Percentiles rank a stretch among this genome's conserved stretches.
These are phyloP conservation scores for Metschnikowia kunwiensis DNA, from an alignment of 805 yeast species.

Conservation along the genomic window DNA sequence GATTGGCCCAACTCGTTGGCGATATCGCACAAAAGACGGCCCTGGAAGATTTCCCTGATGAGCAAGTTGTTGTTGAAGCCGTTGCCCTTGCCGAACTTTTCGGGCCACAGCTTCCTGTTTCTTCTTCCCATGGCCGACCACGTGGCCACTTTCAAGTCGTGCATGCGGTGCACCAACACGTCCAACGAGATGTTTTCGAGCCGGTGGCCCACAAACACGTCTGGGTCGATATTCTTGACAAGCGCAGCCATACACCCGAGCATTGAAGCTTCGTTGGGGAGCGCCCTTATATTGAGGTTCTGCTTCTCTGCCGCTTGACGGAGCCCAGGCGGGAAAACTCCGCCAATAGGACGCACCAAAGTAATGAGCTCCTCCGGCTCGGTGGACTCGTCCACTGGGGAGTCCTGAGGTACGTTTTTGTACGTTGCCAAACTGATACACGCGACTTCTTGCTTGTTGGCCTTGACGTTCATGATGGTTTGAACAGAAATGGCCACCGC, in stretches of 20 bases:
- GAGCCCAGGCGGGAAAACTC: constrained; percentile 75
- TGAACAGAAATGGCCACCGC: constrained; percentile 75
- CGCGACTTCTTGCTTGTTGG: constrained; percentile 81
- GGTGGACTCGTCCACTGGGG: constrained; percentile 60
- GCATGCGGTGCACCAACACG: constrained; percentile 76
- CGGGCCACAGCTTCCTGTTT: constrained; percentile 74
- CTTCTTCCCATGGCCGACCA: constrained; percentile 87
- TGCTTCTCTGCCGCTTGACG: constrained; percentile 55
- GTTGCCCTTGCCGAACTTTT: constrained; percentile 55
- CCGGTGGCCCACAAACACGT: constrained; percentile 83
- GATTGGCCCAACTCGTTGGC: constrained; percentile 95
- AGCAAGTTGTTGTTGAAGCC: constrained; percentile 51
- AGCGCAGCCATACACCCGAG: constrained; percentile 71
- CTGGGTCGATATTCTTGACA: constrained; percentile 79
- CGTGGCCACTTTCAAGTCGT: constrained; percentile 64
- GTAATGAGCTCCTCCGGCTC: constrained; percentile 65
- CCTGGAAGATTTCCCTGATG: constrained; percentile 71
- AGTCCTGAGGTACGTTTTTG: constrained; percentile 67
- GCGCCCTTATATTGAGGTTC: constrained; percentile 50
- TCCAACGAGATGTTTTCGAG: constrained; percentile 77
- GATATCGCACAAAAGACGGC: constrained; percentile 87
- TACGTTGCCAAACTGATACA: constrained; percentile 76
- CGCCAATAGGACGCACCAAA: constrained; percentile 74
- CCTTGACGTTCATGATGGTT: constrained; percentile 70
- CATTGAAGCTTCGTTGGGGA: constrained; percentile 71